phyloP scores from a whole-genome alignment of 1,139 yeast species.

The Wickerhamomyces sp. region DNA sequence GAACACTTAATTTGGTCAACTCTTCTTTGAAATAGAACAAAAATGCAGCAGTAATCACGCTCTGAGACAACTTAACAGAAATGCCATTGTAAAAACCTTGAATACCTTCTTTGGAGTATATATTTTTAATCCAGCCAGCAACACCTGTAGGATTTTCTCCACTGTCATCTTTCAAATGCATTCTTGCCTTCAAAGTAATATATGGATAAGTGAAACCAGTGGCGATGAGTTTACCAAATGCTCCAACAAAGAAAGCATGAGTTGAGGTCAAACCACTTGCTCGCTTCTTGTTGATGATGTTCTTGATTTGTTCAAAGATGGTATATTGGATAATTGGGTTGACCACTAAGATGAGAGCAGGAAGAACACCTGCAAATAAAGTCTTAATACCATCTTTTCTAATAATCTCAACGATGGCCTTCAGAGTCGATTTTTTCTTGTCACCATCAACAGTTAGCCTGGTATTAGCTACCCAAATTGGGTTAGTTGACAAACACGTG shows the following conservation, averaged over 20 bases:
- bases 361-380: constrained; percentile 78
- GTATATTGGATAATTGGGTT: constrained; percentile 94
- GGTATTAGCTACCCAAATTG: constrained; percentile 94
- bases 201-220: constrained; percentile 87
- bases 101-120: constrained; percentile 64
- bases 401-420: constrained; percentile 55
- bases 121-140: constrained; percentile 33
- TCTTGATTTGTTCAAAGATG: constrained; percentile 80
- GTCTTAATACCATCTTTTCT: constrained; percentile 67
- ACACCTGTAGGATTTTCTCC: constrained; percentile 16
- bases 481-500: constrained; percentile 83
- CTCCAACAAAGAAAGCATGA: constrained; percentile 77
- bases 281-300: constrained; percentile 51
- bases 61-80: constrained; percentile 72
- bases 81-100: constrained; percentile 77
- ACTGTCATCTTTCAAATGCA: constrained; percentile 50
- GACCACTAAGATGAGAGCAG: constrained; percentile 78
- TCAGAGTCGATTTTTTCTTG: constrained; percentile 40
- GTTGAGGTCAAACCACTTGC: constrained; percentile 34
- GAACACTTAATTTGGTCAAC: constrained; percentile 49
- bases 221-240: constrained; percentile 82
- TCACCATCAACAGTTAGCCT: constrained; percentile 60
- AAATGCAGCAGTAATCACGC: constrained; percentile 85
- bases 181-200: constrained; percentile 81
- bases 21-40: constrained; percentile 90